Base-by-base conservation (phyloP, 2,329 filamentous ascomycete species). In the Fusarium udum region DNA sequence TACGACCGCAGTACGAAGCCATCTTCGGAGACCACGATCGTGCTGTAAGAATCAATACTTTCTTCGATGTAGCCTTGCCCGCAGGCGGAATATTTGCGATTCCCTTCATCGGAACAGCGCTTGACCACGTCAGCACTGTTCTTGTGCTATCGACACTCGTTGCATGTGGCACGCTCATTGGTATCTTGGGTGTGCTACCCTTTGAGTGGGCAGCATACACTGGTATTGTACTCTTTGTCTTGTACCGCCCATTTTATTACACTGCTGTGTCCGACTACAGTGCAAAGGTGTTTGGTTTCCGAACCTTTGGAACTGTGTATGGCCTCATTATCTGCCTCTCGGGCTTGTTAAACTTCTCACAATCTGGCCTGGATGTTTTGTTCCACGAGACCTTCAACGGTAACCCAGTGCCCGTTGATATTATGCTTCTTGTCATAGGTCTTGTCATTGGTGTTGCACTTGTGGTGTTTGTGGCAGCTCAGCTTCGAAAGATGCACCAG, bases 251-350 rank as follows among this genome's bases (percentile, higher is more conserved):
- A 0, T 91, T 97, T 36, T 98, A 97, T 83, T 97, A 97, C 84
- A 97, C 94, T 1, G 91, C 94, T 13, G 93, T 97, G 65, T 95
- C 92, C 66, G 95, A 97, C 83, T 97, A 97, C 81, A 89, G 90
- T 26, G 94, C 94, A 69, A 97, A 97, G 83, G 94, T 97, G 40
- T 97, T 97, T 80, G 95, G 95, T 22, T 97, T 97, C 83, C 88
- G 91, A 69, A 97, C 94, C 0, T 97, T 97, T 76, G 95, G 95
- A 51, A 97, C 93, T 64, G 94, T 98, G n/a, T 97, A 97, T 82
- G 95, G 95, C 16, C 87, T 95, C 26, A 93, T 97, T 74, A 97
- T 97, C 75, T 97, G 93, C 82, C 84, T 96, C 4, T 92, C 94
- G 0, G 95, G 95, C 1, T 81, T 97, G 2, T 87, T 95, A 78